Evolutionary conservation across 768 basidiomycete species (phyloP), one percentile per base, ranked within the genome.

Genomic region (Hypsizygus marmoreus): DNA sequence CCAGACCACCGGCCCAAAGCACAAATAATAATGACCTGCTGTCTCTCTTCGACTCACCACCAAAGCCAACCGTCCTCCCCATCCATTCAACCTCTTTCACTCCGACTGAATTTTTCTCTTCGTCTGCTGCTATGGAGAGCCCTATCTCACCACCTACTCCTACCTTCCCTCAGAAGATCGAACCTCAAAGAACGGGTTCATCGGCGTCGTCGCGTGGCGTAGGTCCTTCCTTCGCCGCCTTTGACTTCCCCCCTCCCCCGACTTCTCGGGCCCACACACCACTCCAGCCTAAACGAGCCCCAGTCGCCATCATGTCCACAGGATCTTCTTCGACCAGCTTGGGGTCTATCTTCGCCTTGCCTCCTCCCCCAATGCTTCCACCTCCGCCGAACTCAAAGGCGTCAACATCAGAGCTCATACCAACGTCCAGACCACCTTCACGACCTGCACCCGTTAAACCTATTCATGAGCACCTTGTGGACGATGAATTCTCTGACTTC

Each of bases 401-500:
- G 29, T 2, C 19, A 4, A 8, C 41, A 20, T 24, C 40, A 9
- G 49, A 53, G 23, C 49, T 57, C 26, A 54, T 63, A n/a, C 58
- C 65, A 40, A 51, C 57, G 42, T 40, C 64, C 40, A 55, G 66
- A 29, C 59, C 67, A 3, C 62, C 63, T 17, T 62, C 67, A 40
- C 51, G 58, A 25, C 45, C 63, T 17, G 43, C 64, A 26, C 56
- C 66, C 6, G 54, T 60, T 20, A 48, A 44, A 12, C 43, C 42
- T 16, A 46, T 60, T 17, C 51, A 59, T 19, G 57, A 63, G 26
- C 57, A 63, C 36, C n/a, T n/a, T n/a, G n/a, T n/a, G n/a, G 77
- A 81, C 42, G 74, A 76, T 44, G 80, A 82, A 37, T 87, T 84
- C 54, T 68, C 75, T 4, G 79, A 80, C 29, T 77, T 79, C 54